Conservation (phyloP, 2,329 filamentous ascomycete species). For the Colletotrichum endophyticum region DNA sequence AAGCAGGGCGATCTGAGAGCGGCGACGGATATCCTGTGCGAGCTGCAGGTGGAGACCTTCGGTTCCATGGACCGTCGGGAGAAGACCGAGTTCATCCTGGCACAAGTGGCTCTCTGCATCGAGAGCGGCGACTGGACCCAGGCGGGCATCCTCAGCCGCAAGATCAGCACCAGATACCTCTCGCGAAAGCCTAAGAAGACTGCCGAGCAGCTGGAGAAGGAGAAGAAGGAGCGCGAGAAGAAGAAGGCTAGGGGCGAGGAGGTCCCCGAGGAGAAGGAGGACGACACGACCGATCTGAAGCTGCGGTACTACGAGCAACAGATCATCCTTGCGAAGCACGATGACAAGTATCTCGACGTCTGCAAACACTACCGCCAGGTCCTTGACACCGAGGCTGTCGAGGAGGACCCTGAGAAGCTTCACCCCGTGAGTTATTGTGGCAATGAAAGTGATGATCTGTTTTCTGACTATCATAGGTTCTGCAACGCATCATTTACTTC, state of each 20-base stretch:
- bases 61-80: conserved; percentile 96
- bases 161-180: conserved; percentile 96
- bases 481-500: conserved; percentile 97
- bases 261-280: conserved; percentile 76
- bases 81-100: conserved; percentile 98
- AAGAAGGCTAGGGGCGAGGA: conserved; percentile 81
- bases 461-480: conserved; percentile 60
- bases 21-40: conserved; percentile 91
- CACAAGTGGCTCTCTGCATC: conserved; percentile 94
- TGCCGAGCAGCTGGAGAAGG: conserved; percentile 86
- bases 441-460: not conserved
- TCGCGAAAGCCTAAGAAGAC: conserved; percentile 90
- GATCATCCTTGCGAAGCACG: conserved; percentile 93
- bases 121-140: conserved; percentile 96
- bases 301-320: conserved; percentile 97
- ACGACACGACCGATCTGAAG: conserved; percentile 96
- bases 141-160: conserved; percentile 89
- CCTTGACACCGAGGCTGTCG: conserved; percentile 92
- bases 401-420: conserved; percentile 86
- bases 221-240: conserved; percentile 86
- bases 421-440: conserved; percentile 68
- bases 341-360: conserved; percentile 94
- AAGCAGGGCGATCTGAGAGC: conserved; percentile 89
- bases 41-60: conserved; percentile 98
- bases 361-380: conserved; percentile 99